Conservation (phyloP, 2,329 filamentous ascomycete genomes). For the Trichoderma koningii region DNA sequence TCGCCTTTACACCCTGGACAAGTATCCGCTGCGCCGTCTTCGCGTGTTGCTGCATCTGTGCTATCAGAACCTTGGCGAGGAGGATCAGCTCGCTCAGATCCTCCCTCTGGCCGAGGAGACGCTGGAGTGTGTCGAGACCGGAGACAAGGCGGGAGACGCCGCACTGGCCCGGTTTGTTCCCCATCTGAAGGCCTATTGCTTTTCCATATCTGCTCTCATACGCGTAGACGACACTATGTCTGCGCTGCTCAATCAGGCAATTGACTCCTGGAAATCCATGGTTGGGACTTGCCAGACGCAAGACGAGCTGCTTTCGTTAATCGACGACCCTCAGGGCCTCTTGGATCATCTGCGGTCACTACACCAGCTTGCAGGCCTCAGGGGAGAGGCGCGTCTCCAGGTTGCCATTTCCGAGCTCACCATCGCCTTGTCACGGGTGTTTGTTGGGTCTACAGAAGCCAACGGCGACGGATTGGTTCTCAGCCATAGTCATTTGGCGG, state of each 20-base stretch:
- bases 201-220: conserved; percentile 49
- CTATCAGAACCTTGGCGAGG: conserved; percentile 51
- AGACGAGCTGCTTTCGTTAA: conserved; percentile 45
- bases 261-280: conserved; percentile 50
- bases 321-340: conserved; percentile 55
- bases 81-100: conserved; percentile 45
- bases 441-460: conserved; percentile 35
- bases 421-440: conserved; percentile 44
- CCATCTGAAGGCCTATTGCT: conserved; percentile 51
- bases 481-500: conserved; percentile 51
- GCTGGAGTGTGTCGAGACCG: conserved; percentile 41
- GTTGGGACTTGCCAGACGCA: conserved; percentile 43
- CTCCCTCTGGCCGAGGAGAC: conserved; percentile 44
- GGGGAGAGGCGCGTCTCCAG: conserved; percentile 51
- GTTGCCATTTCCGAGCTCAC: conserved; percentile 52
- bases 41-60: conserved; percentile 54
- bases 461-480: conserved; percentile 47
- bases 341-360: conserved; percentile 54
- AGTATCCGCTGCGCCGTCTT: conserved; percentile 55
- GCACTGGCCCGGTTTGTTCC: conserved; percentile 49
- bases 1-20: conserved; percentile 51
- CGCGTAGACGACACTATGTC: conserved; percentile 40
- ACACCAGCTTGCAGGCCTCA: conserved; percentile 54
- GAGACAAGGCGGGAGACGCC: conserved; percentile 49
- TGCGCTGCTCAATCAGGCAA: conserved; percentile 39